phyloP scores from a whole-genome alignment of 495 filamentous ascomycete genomes.

The Hypoxylon fragiforme region DNA sequence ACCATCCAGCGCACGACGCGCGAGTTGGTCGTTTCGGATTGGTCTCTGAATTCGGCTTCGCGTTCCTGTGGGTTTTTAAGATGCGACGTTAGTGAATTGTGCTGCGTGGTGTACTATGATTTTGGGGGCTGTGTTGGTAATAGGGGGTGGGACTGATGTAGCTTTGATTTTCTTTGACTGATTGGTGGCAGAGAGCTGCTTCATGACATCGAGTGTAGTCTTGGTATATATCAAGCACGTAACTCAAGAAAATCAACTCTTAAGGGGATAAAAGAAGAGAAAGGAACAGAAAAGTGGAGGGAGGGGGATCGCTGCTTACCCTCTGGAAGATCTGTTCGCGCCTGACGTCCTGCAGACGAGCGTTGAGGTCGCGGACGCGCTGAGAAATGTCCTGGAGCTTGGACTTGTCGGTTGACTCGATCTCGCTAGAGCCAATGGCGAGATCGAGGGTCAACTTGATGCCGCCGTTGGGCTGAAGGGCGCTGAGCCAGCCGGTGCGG shows the following conservation, averaged over 20 bases:
- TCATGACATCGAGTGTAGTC: too few relatives aligned
- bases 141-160: too few relatives aligned
- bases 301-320: conserved; percentile 55
- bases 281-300: neutral
- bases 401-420: conserved; percentile 90
- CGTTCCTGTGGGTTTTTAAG: conserved; percentile 71
- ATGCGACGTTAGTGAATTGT: conserved; percentile 9
- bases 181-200: too few relatives aligned
- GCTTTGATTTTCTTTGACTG: too few relatives aligned
- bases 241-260: too few relatives aligned
- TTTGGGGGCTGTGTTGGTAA: too few relatives aligned
- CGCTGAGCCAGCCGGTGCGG: conserved; percentile 69
- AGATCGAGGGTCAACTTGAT: conserved; percentile 86
- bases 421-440: conserved; percentile 91
- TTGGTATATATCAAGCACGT: too few relatives aligned
- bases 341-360: conserved; percentile 82
- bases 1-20: conserved; percentile 93
- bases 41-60: conserved; percentile 96
- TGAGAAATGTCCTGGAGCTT: conserved; percentile 91
- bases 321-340: conserved; percentile 96
- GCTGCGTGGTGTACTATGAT: neutral
- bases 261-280: too few relatives aligned
- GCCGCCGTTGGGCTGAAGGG: conserved; percentile 64
- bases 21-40: conserved; percentile 90
- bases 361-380: conserved; percentile 88